Evolutionary conservation across 192 early-diverging fungal species (phyloP), one percentile per base, ranked within the genome.

Genomic region (Mortierella claussenii): DNA sequence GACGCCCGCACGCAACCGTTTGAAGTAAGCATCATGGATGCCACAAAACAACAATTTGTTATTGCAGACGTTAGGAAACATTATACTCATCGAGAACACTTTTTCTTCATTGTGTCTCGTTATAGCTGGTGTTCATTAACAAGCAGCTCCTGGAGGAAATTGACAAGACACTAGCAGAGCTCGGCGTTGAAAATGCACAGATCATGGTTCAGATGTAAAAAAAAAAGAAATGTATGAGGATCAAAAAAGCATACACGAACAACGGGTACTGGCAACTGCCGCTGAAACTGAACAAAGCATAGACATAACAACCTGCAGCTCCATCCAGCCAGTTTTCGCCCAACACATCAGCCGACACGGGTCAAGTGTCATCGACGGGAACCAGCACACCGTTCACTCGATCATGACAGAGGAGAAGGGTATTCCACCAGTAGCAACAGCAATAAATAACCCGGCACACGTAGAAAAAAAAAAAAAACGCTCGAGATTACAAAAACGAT

Each of bases 121-220:
- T 86, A 43, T 85, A 92, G 80, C 79, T 94, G 44, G 80, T 86
- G 55, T 93, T 89, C 55, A 88, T 88, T 64, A 82, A 92, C 46
- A 80, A 84, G 47, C 87, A 87, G 26, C 76, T 97, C 45, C 73
- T 91, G 31, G 87, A 86, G 56, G 68, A 83, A 34, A 17, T 92
- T 6, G 87, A 87, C 47, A 86, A 89, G 79, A 87, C 92, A 8
- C 88, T 97, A 34, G 83, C 79, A 40, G 90, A 92, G 23, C 91
- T 92, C 46, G 89, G 89, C 36, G 68, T 93, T 52, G 80, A 75
- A 44, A 91, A 89, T 69, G 85, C 90, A 4, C 76, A 83, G 34
- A 46, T 88, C 33, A 85, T 71, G 49, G 68, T 88, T 15, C 82
- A 85, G 24, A 85, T 82, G 57, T 60, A 27, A 78, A 24, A 32